phyloP scores from a whole-genome alignment of 305 asterid species.

The Solanum hybrid region DNA sequence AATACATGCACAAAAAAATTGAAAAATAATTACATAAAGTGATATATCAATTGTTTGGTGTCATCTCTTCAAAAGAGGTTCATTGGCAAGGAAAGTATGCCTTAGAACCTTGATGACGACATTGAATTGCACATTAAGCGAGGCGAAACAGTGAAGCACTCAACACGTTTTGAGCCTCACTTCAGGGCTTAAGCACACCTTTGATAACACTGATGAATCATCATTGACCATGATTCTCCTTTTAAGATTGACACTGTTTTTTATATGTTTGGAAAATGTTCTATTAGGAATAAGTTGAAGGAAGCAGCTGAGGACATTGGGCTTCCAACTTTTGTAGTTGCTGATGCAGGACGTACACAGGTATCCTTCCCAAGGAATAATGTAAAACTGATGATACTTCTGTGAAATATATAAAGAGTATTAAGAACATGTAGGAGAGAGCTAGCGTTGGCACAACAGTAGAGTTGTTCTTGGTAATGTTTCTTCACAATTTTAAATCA shows the following conservation, averaged over 20 bases:
- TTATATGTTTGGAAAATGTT: not conserved
- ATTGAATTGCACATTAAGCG: not conserved
- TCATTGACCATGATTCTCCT: not conserved
- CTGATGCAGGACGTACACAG: slow-evolving; percentile 99
- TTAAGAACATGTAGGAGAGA: not conserved
- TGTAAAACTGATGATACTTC: not conserved
- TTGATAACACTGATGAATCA: not conserved
- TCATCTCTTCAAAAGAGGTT: not conserved
- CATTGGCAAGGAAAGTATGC: not conserved
- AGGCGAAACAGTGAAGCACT: not conserved
- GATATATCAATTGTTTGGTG: not conserved
- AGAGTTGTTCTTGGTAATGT: not conserved
- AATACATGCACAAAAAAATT: not conserved
- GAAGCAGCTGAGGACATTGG: slow-evolving; percentile 83
- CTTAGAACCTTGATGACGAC: not conserved
- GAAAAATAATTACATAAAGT: not conserved
- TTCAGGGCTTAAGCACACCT: not conserved
- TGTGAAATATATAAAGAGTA: not conserved
- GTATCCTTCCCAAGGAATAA: slow-evolving; percentile 19
- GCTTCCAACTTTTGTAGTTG: slow-evolving; percentile 85
- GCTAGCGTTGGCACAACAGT: not conserved
- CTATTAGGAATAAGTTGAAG: slow-evolving; percentile 67
- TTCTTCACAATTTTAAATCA: not conserved
- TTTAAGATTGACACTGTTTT: not conserved
- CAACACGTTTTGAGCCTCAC: not conserved